These are phyloP conservation scores for Dendrobium huoshanense DNA, from an alignment of 106 monocot species.

Conservation along the genomic window DNA sequence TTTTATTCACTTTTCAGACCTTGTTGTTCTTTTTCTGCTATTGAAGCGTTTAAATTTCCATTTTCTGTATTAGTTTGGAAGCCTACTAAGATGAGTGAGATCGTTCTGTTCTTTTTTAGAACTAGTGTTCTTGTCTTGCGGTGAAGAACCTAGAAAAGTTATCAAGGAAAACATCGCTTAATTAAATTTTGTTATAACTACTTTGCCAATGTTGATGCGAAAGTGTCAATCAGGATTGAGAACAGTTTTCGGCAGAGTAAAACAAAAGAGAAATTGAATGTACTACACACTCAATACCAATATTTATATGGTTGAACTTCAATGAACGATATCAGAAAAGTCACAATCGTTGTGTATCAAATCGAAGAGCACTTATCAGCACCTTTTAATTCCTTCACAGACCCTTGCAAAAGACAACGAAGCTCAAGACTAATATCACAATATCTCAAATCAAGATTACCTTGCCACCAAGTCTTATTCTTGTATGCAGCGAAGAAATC, in stretches of 20 bases:
- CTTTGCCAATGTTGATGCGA: neutral
- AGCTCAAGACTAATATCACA: too few species aligned
- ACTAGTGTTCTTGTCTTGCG: neutral
- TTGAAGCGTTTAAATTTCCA: neutral
- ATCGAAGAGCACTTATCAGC: too few species aligned
- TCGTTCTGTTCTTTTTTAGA: neutral
- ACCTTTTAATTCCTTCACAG: too few species aligned
- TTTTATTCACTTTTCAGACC: neutral
- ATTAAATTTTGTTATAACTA: neutral
- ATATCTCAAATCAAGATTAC: too few species aligned
- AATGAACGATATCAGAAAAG: neutral
- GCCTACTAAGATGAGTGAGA: neutral
- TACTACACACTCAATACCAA: neutral
- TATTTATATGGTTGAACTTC: neutral
- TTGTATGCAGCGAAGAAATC: too few species aligned
- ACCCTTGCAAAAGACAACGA: too few species aligned
- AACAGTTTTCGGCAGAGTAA: neutral
- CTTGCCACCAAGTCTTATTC: too few species aligned
- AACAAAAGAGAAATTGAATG: neutral
- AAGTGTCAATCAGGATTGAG: neutral
- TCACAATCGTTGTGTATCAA: neutral
- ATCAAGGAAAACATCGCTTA: neutral
- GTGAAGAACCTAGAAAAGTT: neutral
- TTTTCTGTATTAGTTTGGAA: neutral
- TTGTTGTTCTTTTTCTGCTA: neutral